Evolutionary conservation across 176 grass and related monocot species (phyloP), one percentile per base, ranked within the genome.

Genomic region (sorghum (Sorghum bicolor)): DNA sequence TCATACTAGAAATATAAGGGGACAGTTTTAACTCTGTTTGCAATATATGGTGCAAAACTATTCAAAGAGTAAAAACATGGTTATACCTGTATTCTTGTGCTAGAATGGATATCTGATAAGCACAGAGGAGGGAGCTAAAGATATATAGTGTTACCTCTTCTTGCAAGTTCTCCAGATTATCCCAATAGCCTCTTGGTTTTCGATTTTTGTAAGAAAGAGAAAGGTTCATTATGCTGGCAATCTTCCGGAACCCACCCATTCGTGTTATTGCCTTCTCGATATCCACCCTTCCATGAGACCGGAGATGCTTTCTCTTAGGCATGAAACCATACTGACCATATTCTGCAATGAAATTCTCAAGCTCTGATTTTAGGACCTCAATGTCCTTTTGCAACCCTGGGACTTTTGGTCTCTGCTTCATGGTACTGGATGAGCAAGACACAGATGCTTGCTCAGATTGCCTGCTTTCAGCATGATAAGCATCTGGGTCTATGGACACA

Each of bases 231-330:
- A 89, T 55, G 74, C 81, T 80, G 5, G 93, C 96, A 30, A 98
- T 88, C 69, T 91, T 98, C 74, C 91, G 88, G 85, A 98, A 95
- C 31, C 96, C 96, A 75, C 96, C 96, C 93, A 93, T 94, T 30
- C 93, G 88, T 45, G 96, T 95, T 88, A 98, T 95, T 45, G 96
- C 93, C 91, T 98, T 98, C 75, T 98, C 96, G 0, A 98, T 98
- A 86, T 98, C 96, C 78, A 98, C 93, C 68, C 96, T 85, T 60
- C 96, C 91, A 78, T 95, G 87, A n/a, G 57, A 75, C 24, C 96
- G 85, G 19, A 98, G 93, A 60, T 98, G 96, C 74, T 94, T 95
- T 83, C 96, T 94, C 93, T 95, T 95, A 26, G 96, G 96, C 96
- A 98, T 95, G 85, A 96, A 98, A 2, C 96, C 96, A 38, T 88